phyloP scores from a whole-genome alignment of 768 basidiomycete genomes.

The Ephemerocybe angulata region DNA sequence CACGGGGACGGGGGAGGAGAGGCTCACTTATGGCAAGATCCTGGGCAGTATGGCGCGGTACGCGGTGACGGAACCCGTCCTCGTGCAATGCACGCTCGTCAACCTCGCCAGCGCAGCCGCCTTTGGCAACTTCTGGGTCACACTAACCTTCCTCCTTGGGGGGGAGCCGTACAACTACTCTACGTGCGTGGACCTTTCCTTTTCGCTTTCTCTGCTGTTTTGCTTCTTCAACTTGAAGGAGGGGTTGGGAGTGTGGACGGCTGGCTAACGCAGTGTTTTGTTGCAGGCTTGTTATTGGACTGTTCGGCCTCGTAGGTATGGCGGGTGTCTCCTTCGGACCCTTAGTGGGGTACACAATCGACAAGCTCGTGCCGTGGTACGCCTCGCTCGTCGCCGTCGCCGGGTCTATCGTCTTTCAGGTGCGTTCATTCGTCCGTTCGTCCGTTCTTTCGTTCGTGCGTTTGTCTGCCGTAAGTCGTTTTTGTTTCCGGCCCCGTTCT shows the following conservation, averaged over 20 bases:
- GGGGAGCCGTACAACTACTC: conserved; percentile 74
- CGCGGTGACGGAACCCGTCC: conserved; percentile 70
- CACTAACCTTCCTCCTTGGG: conserved; percentile 77
- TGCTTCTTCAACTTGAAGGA: neutral
- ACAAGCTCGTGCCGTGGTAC: conserved; percentile 74
- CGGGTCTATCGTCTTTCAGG: conserved; percentile 49
- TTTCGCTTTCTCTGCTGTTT: neutral
- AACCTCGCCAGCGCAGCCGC: conserved; percentile 62
- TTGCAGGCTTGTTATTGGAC: conserved; percentile 52
- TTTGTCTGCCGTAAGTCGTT: too few species aligned
- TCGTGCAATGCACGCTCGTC: conserved; percentile 66
- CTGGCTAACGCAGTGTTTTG: neutral
- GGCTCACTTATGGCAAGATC: conserved; percentile 66
- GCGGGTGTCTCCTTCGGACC: conserved; percentile 70
- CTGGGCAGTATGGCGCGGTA: conserved; percentile 75
- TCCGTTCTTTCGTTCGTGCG: too few species aligned
- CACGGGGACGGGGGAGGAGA: conserved; percentile 12
- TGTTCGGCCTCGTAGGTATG: conserved; percentile 76
- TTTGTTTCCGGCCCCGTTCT: too few species aligned
- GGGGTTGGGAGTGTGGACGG: neutral
- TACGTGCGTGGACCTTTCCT: conserved; percentile 44
- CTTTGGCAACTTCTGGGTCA: conserved; percentile 64
- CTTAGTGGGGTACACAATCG: conserved; percentile 65
- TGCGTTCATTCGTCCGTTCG: too few species aligned
- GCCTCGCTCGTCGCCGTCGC: conserved; percentile 57